phyloP scores from a whole-genome alignment of 208 protist species.

The Wallacemonas sp. region DNA sequence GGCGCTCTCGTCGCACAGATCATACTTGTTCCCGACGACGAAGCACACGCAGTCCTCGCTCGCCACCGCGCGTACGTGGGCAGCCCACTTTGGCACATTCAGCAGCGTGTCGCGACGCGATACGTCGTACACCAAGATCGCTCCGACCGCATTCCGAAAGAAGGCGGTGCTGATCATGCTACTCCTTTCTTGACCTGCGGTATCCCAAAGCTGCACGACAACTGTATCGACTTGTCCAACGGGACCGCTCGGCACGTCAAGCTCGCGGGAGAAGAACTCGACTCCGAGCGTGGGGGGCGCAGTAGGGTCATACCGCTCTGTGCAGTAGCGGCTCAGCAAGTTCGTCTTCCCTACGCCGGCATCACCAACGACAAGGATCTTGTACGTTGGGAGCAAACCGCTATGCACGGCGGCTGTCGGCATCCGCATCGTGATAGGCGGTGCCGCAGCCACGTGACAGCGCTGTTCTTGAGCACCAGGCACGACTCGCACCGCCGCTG shows the following conservation, averaged over 20 bases:
- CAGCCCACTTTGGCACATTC: slow-evolving; percentile 36
- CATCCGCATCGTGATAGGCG: slow-evolving; percentile 8
- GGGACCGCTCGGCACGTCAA: slow-evolving; percentile 67
- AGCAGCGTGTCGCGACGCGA: slow-evolving; percentile 33
- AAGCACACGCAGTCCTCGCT: slow-evolving; percentile 45
- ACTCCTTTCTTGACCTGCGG: slow-evolving; percentile 49
- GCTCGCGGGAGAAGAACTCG: slow-evolving; percentile 95
- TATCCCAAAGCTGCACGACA: slow-evolving; percentile 81
- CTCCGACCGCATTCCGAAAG: slow-evolving; percentile 50
- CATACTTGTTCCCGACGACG: slow-evolving; percentile 47
- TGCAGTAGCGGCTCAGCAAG: slow-evolving; percentile 94
- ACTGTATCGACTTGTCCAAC: slow-evolving; percentile 46
- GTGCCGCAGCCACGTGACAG: slow-evolving; percentile 1
- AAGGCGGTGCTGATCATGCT: slow-evolving; percentile 42
- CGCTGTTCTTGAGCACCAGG: background rate
- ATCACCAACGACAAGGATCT: slow-evolving; percentile 95
- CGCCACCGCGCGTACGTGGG: slow-evolving; percentile 29
- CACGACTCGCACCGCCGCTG: too few relatives aligned
- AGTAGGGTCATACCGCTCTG: slow-evolving; percentile 86
- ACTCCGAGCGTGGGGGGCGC: slow-evolving; percentile 95
- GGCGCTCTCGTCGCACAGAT: slow-evolving; percentile 19
- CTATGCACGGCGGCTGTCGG: slow-evolving; percentile 16
- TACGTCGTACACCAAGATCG: slow-evolving; percentile 51
- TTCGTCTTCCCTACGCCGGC: slow-evolving; percentile 96
- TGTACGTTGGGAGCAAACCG: slow-evolving; percentile 89